Conservation (phyloP, 139 green algal genomes). For the Edaphochlamys debaryana region DNA sequence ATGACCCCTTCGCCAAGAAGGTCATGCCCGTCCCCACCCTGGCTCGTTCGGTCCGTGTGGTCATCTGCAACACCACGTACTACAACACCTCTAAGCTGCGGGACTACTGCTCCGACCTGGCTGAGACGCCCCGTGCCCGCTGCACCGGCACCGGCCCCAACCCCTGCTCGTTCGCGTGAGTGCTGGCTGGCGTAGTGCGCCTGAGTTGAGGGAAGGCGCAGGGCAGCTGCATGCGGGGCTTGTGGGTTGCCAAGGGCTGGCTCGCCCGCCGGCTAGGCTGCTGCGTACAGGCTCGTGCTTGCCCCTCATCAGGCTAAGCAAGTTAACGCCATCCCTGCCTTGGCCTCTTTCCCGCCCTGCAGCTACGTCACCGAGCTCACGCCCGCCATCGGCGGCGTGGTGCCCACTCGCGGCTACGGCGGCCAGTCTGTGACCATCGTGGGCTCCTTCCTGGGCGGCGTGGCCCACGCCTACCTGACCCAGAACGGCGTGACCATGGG, state of each 20-base stretch:
- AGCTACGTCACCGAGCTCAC: slow-evolving; percentile 26
- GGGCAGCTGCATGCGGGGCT: neutral
- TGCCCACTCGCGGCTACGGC: neutral
- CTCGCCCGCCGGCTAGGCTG: neutral
- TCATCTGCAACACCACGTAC: slow-evolving; percentile 9
- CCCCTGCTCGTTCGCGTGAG: slow-evolving; percentile 8
- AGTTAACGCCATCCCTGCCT: too few relatives aligned
- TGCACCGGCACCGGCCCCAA: neutral
- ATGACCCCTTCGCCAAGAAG: slow-evolving; percentile 19
- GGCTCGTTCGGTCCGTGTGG: slow-evolving; percentile 9
- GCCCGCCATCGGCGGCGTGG: neutral
- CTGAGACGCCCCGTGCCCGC: neutral
- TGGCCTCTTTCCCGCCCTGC: too few relatives aligned
- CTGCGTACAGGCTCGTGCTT: too few relatives aligned
- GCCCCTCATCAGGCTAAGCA: too few relatives aligned
- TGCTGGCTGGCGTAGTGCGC: too few relatives aligned
- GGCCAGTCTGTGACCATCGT: neutral
- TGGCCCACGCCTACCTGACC: neutral
- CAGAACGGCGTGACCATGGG: neutral
- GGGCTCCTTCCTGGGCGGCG: neutral
- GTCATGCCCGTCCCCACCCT: slow-evolving; percentile 20
- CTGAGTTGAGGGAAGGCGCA: neutral
- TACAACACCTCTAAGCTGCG: neutral
- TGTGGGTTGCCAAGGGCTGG: too few relatives aligned
- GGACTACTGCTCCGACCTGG: slow-evolving; percentile 14